Base-by-base conservation (phyloP, 2,329 filamentous ascomycete species). In the Shiraia sp. region DNA sequence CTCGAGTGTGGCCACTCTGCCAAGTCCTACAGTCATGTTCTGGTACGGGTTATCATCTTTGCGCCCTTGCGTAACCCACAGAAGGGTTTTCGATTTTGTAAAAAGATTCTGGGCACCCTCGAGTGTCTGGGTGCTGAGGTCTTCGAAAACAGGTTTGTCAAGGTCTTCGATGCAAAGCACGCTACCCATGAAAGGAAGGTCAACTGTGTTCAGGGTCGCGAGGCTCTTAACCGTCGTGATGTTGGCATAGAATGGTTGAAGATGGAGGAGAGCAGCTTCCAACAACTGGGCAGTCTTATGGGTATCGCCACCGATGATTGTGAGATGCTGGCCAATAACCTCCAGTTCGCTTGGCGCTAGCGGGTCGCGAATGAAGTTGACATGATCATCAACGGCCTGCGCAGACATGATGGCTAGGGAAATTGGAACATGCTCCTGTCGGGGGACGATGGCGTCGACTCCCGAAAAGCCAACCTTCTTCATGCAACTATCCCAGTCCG, bases 401-500 rank as follows among this genome's bases (percentile, higher is more conserved):
- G 26, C n/a, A n/a, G n/a, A 22, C 19, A 22, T 22, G 8, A 22
- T 22, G 19, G n/a, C n/a, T n/a, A n/a, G n/a, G n/a, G n/a, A n/a
- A n/a, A n/a, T n/a, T 22, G 19, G 19, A 5, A 22, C 33, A 27
- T 10, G 22, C 9, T 6, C 10, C 23, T 22, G 7, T 30, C 16
- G 8, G 24, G n/a, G n/a, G 2, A 26, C 32, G 10, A 16, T 12
- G 3, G 35, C 16, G 17, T 49, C 43, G 10, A 47, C 13, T 5
- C 49, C 47, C 3, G 40, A 42, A 15, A 53, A 47, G 3, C 47
- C 44, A 9, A 33, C 16, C 0, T 17, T 6, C 12, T 36, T 13
- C 2, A 53, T 12, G 1, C 26, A 2, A 1, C 12, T 34, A 33
- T 63, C 51, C 65, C 64, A 69, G 22, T 51, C 22, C 6, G 26